Evolutionary conservation across 2,329 filamentous ascomycete species (phyloP).

Genomic region (Helotiales sp.): DNA sequence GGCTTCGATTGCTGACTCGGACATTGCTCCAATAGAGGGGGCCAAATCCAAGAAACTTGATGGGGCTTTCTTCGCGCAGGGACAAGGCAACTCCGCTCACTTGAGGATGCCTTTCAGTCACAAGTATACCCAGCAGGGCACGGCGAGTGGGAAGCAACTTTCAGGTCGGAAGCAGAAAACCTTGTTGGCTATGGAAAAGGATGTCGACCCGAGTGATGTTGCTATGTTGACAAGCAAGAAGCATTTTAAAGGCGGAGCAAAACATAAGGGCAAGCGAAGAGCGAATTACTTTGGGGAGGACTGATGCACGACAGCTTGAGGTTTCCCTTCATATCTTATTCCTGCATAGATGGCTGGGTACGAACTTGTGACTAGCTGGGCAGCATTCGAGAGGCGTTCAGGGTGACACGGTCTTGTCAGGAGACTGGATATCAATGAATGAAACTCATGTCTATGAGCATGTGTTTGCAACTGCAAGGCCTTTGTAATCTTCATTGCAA

Average conservation of each 20-base stretch:
- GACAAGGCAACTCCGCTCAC: conserved; percentile 62
- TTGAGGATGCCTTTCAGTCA: conserved; percentile 82
- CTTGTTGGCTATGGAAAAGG: conserved; percentile 80
- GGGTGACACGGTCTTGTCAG: too few relatives aligned
- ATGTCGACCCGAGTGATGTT: conserved; percentile 79
- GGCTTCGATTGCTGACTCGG: conserved; percentile 44
- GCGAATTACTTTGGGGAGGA: conserved; percentile 38
- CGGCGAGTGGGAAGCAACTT: conserved; percentile 62
- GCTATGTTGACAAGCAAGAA: conserved; percentile 73
- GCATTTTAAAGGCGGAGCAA: conserved; percentile 83
- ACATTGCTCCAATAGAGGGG: conserved; percentile 57
- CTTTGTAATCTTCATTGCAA: too few relatives aligned
- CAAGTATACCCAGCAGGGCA: conserved; percentile 83
- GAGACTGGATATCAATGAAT: too few relatives aligned
- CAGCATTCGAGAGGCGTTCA: too few relatives aligned
- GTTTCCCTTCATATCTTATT: neutral
- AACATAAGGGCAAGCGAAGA: conserved; percentile 49
- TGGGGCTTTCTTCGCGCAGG: conserved; percentile 81
- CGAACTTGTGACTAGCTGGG: too few relatives aligned
- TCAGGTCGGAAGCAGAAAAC: conserved; percentile 80
- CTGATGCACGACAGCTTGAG: neutral
- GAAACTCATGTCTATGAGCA: too few relatives aligned
- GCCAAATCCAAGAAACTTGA: conserved; percentile 77
- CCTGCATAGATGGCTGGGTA: neutral
- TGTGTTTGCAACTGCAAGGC: too few relatives aligned